A percentile compares a stretch with the other conserved stretches of the same genome.
These are phyloP conservation scores for Candida endomychidarum DNA, from an alignment of 805 yeast genomes.

Conservation along the genomic window DNA sequence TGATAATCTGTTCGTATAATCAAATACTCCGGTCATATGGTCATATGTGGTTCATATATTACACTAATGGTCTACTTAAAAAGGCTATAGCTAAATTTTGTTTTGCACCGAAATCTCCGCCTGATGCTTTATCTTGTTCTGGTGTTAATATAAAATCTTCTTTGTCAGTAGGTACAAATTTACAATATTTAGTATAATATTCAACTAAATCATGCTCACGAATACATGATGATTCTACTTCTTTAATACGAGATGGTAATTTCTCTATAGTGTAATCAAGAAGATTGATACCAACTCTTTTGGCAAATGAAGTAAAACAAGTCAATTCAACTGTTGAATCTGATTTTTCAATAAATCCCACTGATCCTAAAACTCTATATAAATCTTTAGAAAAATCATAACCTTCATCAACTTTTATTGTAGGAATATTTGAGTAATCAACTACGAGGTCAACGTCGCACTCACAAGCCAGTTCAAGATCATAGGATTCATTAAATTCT, in stretches of 20 bases:
- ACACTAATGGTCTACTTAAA: conserved; percentile 27
- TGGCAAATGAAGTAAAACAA: conserved; percentile 51
- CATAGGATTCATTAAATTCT: too few species aligned
- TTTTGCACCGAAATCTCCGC: conserved; percentile 33
- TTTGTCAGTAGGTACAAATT: conserved; percentile 30
- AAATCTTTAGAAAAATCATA: conserved; percentile 20
- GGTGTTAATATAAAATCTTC: conserved; percentile 18
- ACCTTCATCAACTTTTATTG: conserved; percentile 17
- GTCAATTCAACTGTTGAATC: conserved; percentile 40
- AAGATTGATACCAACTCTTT: conserved; percentile 33
- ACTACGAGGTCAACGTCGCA: conserved; percentile 31
- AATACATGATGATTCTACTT: conserved; percentile 42
- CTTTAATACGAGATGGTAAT: not conserved
- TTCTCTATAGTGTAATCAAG: conserved; percentile 12
- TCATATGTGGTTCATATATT: too few species aligned
- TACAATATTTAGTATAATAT: conserved; percentile 43
- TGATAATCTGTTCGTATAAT: too few species aligned
- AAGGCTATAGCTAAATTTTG: conserved; percentile 44
- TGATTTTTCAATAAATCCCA: conserved; percentile 18
- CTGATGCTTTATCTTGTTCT: conserved; percentile 28
- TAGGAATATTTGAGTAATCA: conserved; percentile 14
- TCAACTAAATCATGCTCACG: conserved; percentile 48
- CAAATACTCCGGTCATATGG: too few species aligned
- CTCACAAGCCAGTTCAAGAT: conserved; percentile 19
- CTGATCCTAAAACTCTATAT: conserved; percentile 27